Base-by-base conservation (phyloP, 164 flowering plant species). In the Piper betle region DNA sequence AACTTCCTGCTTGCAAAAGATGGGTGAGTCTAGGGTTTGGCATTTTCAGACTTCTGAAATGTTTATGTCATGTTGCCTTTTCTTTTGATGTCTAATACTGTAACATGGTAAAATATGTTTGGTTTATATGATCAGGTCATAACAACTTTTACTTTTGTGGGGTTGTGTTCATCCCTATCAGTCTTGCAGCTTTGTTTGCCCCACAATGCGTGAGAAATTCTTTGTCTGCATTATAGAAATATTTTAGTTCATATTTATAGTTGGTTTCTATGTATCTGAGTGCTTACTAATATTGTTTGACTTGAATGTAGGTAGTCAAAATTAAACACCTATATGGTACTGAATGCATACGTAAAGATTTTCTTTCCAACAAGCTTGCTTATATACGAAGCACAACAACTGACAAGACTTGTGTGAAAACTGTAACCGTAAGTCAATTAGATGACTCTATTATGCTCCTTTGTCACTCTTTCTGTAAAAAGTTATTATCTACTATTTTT, bases 1-100 rank as follows among this genome's bases (percentile, higher is more conserved):
- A 58, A 62, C 87, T 89, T 50, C 94, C 94, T 52, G 87, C 94
- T 62, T 89, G 94, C 72, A 87, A 82, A 72, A 54, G 73, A 72
- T 83, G 80, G 86, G 94, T 87, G 66, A 69, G 85, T 70, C 33
- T 25, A 25, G 33, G 33, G 33, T 25, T 25, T 25, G 33, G 33
- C 33, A 25, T 25, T 25, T 38, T 60, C 25, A 46, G 6, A 55
- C 41, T 6, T 55, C 59, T 43, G 18, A 48, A 37, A 9, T 43
- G 4, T 54, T 37, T 37, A 39, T 55, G 58, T 18, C 40, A 17
- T 64, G n/a, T 43, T 59, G 20, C 33, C 33, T 18, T 6, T 3
- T 38, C 15, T 52, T 37, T 54, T 52, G 16, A 13, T 37, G 41
- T 50, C 52, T 42, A 39, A 2, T 52, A 12, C 10, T 50, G 18